Evolutionary conservation across 352 stramenopile species (phyloP).

Genomic region (Pythium chondricola): DNA sequence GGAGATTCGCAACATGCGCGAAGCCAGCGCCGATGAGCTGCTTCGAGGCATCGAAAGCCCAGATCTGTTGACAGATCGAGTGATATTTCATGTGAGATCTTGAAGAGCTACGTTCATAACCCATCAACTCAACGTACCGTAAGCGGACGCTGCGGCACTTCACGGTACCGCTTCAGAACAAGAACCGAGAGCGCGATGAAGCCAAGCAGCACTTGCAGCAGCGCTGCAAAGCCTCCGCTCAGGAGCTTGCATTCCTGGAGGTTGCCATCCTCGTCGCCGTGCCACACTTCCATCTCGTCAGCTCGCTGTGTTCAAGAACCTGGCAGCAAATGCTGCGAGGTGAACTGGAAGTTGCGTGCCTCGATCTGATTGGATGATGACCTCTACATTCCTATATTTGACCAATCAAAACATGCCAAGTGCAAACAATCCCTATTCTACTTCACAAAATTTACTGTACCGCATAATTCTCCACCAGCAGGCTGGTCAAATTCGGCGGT

Average conservation of each 20-base stretch:
- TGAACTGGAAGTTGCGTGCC: too few relatives aligned
- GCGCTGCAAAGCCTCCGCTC: slow-evolving; percentile 63
- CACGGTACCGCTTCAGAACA: slow-evolving; percentile 60
- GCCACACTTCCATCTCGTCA: neutral
- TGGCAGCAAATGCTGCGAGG: neutral
- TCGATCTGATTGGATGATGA: too few relatives aligned
- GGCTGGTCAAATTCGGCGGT: too few relatives aligned
- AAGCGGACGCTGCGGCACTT: slow-evolving; percentile 74
- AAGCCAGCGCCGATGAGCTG: slow-evolving; percentile 82
- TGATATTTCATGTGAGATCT: neutral
- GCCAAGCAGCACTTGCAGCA: slow-evolving; percentile 72
- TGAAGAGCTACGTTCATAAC: slow-evolving; percentile 6
- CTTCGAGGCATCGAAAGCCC: slow-evolving; percentile 83
- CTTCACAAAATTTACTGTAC: too few relatives aligned
- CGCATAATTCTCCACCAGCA: too few relatives aligned
- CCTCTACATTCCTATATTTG: too few relatives aligned
- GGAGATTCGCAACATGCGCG: slow-evolving; percentile 75
- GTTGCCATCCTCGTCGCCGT: slow-evolving; percentile 21
- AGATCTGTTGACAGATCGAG: slow-evolving; percentile 26
- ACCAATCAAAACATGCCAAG: too few relatives aligned
- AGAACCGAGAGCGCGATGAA: slow-evolving; percentile 83
- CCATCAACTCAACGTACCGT: slow-evolving; percentile 27
- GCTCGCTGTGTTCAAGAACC: neutral
- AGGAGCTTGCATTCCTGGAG: slow-evolving; percentile 75
- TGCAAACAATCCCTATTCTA: too few relatives aligned